phyloP scores from a whole-genome alignment of 768 basidiomycete species.

The Phanerochaete carnosa region DNA sequence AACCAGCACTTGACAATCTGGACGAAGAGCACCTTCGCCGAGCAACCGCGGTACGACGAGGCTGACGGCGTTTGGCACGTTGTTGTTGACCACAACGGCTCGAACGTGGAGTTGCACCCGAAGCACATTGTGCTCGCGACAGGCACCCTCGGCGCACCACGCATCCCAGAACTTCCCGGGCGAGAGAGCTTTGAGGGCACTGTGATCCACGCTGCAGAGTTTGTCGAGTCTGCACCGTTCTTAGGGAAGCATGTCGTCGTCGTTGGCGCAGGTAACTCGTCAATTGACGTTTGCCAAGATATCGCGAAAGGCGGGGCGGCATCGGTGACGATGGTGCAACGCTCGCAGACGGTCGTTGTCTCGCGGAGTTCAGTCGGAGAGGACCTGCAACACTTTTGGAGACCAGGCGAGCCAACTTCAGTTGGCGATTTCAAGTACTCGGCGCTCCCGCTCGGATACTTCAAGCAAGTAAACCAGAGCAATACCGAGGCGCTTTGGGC shows the following conservation, averaged over 20 bases:
- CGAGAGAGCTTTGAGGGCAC: slow-evolving; percentile 28
- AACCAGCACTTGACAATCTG: slow-evolving; percentile 40
- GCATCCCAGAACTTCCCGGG: slow-evolving; percentile 25
- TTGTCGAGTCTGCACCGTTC: slow-evolving; percentile 25
- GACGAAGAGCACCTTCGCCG: slow-evolving; percentile 31
- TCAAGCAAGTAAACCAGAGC: slow-evolving; percentile 18
- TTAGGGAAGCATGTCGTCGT: slow-evolving; percentile 35
- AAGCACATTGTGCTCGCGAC: slow-evolving; percentile 38
- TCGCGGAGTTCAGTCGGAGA: slow-evolving; percentile 7
- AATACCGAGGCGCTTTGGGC: slow-evolving; percentile 21
- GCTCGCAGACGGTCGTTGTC: slow-evolving; percentile 36
- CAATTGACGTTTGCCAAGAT: slow-evolving; percentile 38
- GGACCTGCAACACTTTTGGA: slow-evolving; percentile 4
- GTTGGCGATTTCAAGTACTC: slow-evolving; percentile 22
- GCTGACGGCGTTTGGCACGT: slow-evolving; percentile 30
- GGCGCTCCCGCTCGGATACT: slow-evolving; percentile 20
- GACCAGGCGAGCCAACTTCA: slow-evolving; percentile 18
- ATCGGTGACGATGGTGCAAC: slow-evolving; percentile 40
- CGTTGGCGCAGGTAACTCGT: slow-evolving; percentile 38
- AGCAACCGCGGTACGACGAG: slow-evolving; percentile 31
- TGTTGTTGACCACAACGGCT: slow-evolving; percentile 28
- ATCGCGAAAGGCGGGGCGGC: slow-evolving; percentile 28
- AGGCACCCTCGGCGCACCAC: slow-evolving; percentile 32
- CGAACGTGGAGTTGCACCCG: slow-evolving; percentile 28
- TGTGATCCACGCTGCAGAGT: slow-evolving; percentile 30